Evolutionary conservation across 768 basidiomycete genomes (phyloP).

Genomic region (Podaxis sp.): DNA sequence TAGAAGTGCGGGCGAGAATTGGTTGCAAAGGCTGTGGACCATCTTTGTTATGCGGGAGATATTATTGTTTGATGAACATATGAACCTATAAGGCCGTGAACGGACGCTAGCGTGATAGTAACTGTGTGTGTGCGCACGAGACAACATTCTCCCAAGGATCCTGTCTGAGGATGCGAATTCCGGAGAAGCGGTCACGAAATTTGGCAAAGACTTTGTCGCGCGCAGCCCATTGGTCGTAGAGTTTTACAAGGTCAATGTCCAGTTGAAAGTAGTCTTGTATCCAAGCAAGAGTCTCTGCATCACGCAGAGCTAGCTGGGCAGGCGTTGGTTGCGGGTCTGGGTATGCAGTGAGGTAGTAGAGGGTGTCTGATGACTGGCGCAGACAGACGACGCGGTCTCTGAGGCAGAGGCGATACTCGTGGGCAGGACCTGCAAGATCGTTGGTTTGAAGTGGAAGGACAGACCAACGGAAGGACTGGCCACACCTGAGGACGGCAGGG

Average conservation of each 20-base stretch:
- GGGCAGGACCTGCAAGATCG: conserved; percentile 16
- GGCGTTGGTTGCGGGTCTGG: conserved; percentile 43
- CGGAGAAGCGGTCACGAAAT: conserved; percentile 63
- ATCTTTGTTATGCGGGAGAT: conserved; percentile 93
- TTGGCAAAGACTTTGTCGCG: conserved; percentile 74
- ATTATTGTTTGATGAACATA: conserved; percentile 97
- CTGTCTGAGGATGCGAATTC: conserved; percentile 86
- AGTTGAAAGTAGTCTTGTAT: conserved; percentile 90
- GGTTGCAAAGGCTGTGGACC: conserved; percentile 77
- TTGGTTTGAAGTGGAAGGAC: conserved; percentile 38
- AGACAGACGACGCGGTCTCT: conserved; percentile 83
- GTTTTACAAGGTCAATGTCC: conserved; percentile 59
- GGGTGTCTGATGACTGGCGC: conserved; percentile 62
- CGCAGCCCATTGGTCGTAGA: conserved; percentile 76
- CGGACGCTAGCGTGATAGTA: neutral
- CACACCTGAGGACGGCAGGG: conserved; percentile 73
- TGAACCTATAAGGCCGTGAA: conserved; percentile 59
- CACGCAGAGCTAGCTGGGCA: conserved; percentile 31
- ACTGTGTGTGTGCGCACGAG: conserved; percentile 56
- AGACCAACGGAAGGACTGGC: conserved; percentile 86
- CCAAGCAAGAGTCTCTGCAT: conserved; percentile 72
- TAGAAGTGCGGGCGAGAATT: conserved; percentile 72
- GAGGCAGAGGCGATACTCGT: conserved; percentile 78
- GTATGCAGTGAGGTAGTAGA: conserved; percentile 73
- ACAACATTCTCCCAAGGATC: conserved; percentile 96